Base-by-base conservation (phyloP, 2,329 filamentous ascomycete genomes). In the Fusarium dlaminii region DNA sequence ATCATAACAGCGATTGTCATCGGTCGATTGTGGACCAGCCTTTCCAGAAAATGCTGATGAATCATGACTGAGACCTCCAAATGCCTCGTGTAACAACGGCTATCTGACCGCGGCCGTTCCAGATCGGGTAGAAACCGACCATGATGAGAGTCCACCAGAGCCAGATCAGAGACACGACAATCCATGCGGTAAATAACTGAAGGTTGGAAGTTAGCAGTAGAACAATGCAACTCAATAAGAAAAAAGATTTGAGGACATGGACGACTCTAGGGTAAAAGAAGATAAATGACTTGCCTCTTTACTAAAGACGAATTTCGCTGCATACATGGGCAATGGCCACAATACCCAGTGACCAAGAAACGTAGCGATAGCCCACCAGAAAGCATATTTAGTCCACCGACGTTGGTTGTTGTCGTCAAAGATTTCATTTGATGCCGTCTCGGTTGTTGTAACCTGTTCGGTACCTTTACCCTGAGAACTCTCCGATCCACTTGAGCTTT, bases 401-500 rank as follows among this genome's bases (percentile, higher is more conserved):
- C 22, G 24, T 27, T 37, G 56, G 0, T 32, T 30, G 1, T n/a
- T 36, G 4, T 12, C 24, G 1, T n/a, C 14, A 22, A 18, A 1
- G 1, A 4, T 20, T 6, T 9, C 1, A 12, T 9, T 6, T 8
- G 40, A 15, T 3, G 11, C 12, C 6, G 11, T 49, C 13, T 58
- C 56, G 1, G 42, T 15, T 20, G 20, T 6, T 0, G 15, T 58
- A 2, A 22, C 17, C 6, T n/a, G 24, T 6, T 27, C 20, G 2
- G 14, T 5, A 0, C 10, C 20, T 27, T 58, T 49, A 14, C 15
- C 6, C 0, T 20, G 42, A 6, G 24, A 5, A 20, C 1, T 36
- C 0, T 58, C 32, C 1, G 11, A 6, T 8, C 6, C 30, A 36
- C n/a, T 49, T 0, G 20, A 18, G 11, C 3, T 20, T 0, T 30